Evolutionary conservation across 73 alveolate genomes (phyloP), one percentile per base, ranked within the genome.

Genomic region (Paramecium sexaurelia): DNA sequence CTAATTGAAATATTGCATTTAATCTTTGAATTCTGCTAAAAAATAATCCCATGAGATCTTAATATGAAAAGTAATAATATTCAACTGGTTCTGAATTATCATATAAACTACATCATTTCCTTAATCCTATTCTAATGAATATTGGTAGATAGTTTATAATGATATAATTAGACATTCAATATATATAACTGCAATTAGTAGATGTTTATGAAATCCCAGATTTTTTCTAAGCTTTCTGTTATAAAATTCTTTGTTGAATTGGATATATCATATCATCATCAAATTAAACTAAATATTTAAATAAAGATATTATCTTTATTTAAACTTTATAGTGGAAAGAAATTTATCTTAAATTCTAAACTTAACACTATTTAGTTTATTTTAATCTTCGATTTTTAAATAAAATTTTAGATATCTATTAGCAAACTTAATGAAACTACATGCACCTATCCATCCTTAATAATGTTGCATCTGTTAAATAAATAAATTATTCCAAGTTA

Each of bases 401-500:
- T 26, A 61, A 26, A 22, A 61, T 26, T 29, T 61, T 61, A 7
- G 83, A 61, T 24, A 32, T 29, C 19, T 61, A 29, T 61, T 61
- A 24, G 7, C 83, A 11, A 7, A 26, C 83, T 61, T 24, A 61
- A 29, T 61, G 83, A 61, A 10, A 32, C 26, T 26, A 11, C 24
- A 13, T 26, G 73, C 8, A 22, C 73, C 22, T 22, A 78, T 78
- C 90, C 90, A 78, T 20, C 90, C 73, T 19, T 56, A n/a, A 24
- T 41, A 78, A 43, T 78, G 90, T 43, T 17, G 7, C 90, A n/a
- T n/a, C n/a, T n/a, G n/a, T n/a, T 75, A 78, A 8, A 78, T 20
- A 11, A 26, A 40, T 15, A 40, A 78, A 78, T 2, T 78, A 56
- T 39, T 78, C 90, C 22, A 78, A 19, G 17, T 20, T 33, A 43